A percentile compares a stretch with the other conserved stretches of the same genome.
These are phyloP conservation scores for Phyllosticta citrichinensis DNA, from an alignment of 2,329 filamentous ascomycete genomes.

Conservation along the genomic window DNA sequence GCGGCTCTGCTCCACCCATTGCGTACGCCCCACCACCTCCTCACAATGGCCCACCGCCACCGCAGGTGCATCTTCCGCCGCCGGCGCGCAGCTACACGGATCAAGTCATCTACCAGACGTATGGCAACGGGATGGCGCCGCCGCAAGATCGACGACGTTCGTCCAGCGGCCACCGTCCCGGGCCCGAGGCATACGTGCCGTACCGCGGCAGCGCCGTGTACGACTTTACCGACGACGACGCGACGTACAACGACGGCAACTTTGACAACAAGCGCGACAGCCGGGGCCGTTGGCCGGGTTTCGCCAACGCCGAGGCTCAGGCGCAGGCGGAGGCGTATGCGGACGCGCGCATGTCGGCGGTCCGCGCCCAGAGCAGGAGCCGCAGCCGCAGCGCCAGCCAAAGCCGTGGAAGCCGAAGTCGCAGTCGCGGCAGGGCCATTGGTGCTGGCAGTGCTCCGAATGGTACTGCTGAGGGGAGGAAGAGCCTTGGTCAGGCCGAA, in stretches of 20 bases:
- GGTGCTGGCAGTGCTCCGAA: slow-evolving; percentile 9
- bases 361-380: neutral
- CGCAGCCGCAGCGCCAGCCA: neutral
- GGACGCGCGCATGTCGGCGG: neutral
- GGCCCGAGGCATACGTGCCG: neutral
- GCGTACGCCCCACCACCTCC: neutral
- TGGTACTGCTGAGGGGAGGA: slow-evolving; percentile 22
- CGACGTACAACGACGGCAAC: neutral
- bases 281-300: neutral
- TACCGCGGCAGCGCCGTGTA: neutral
- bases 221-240: neutral
- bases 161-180: neutral
- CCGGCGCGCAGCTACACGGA: neutral
- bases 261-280: neutral
- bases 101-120: neutral
- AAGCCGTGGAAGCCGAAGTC: neutral
- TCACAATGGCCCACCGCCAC: neutral
- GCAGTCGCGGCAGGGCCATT: neutral
- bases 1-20: neutral
- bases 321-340: neutral
- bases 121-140: neutral
- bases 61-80: neutral
- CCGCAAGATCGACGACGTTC: neutral
- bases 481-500: slow-evolving; percentile 19
- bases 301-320: neutral